phyloP scores from a whole-genome alignment of 352 stramenopile species.

The Aphanomyces cochlioides region DNA sequence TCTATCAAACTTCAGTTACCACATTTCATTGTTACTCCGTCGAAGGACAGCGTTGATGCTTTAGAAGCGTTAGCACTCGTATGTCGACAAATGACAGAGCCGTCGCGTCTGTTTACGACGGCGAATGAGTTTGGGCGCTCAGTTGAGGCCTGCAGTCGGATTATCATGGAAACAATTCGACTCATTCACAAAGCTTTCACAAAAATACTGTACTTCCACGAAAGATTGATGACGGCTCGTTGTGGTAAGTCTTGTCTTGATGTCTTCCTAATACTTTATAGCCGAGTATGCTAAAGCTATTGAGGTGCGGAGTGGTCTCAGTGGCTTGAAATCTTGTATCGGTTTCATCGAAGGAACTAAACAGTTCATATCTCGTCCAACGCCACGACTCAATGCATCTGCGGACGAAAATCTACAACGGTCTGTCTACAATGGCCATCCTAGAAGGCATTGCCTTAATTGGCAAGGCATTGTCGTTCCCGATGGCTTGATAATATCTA shows the following conservation, averaged over 20 bases:
- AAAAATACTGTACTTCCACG: neutral
- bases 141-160: neutral
- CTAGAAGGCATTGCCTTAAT: constrained; percentile 8
- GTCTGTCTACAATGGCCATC: constrained; percentile 20
- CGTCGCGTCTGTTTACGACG: neutral
- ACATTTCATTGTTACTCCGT: neutral
- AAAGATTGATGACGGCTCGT: neutral
- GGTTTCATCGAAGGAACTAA: constrained; percentile 30
- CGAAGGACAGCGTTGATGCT: neutral
- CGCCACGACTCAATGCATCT: neutral
- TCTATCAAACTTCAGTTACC: neutral
- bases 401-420: constrained; percentile 14
- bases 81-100: neutral
- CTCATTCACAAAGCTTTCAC: neutral
- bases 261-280: neutral
- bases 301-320: neutral
- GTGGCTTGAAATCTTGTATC: constrained; percentile 2
- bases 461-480: constrained; percentile 10
- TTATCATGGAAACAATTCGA: neutral
- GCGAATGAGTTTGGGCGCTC: constrained; percentile 13
- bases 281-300: neutral
- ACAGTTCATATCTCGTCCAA: constrained; percentile 18
- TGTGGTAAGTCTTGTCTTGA: neutral
- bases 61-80: neutral
- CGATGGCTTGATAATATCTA: constrained; percentile 4